phyloP scores from a whole-genome alignment of 129 eudicot genomes.

The Chrysanthemum makinoi region DNA sequence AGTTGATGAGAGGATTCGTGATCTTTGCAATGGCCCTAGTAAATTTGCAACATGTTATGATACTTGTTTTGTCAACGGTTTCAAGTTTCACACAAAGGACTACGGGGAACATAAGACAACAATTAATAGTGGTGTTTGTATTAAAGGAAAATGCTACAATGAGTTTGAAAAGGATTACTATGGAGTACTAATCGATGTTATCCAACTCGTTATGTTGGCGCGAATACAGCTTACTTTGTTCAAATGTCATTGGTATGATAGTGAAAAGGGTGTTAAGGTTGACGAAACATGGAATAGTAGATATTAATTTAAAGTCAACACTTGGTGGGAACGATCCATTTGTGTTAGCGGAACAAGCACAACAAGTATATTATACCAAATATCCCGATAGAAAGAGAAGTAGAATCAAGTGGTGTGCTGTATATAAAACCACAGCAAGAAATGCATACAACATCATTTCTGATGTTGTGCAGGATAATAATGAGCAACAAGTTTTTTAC shows the following conservation, averaged over 20 bases:
- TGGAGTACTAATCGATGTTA: slow-evolving; percentile 2
- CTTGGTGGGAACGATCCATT: slow-evolving; percentile 24
- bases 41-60: background rate
- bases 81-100: slow-evolving; percentile 5
- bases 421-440: slow-evolving; percentile 13
- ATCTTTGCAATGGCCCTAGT: background rate
- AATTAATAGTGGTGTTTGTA: slow-evolving; percentile 15
- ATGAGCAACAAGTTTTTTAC: background rate
- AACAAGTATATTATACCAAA: slow-evolving; percentile 22
- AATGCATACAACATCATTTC: background rate
- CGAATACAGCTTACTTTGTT: background rate
- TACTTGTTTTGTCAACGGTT: background rate
- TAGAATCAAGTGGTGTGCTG: slow-evolving; percentile 24
- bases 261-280: slow-evolving; percentile 8
- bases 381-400: slow-evolving; percentile 11
- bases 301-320: slow-evolving; percentile 20
- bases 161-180: slow-evolving; percentile 13
- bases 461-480: background rate
- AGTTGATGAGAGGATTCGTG: background rate
- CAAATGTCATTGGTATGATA: slow-evolving; percentile 32
- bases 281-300: slow-evolving; percentile 20
- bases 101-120: background rate
- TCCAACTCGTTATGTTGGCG: slow-evolving; percentile 18
- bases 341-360: slow-evolving; percentile 22
- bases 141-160: background rate